Base-by-base conservation (phyloP, 768 basidiomycete genomes). In the Chalciporus pseudorubinellus region DNA sequence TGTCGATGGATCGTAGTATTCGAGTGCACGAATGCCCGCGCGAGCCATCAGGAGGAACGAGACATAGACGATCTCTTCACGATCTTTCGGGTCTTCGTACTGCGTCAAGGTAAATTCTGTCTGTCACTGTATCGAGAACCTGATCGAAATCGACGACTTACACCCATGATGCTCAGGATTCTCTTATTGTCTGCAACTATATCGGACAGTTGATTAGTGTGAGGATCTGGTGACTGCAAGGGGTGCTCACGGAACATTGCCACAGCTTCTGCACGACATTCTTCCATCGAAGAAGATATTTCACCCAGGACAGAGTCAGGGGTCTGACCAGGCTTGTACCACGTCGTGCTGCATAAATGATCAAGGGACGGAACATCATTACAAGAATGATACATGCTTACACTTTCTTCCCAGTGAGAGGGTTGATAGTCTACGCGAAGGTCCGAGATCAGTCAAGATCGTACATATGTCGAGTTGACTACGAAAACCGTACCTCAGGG, bases 231-330 rank as follows among this genome's bases (percentile, higher is more conserved):
- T 9, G n/a, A 31, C 31, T 14, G 44, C 9, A 44, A 31, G 2
- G 29, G 20, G 6, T 14, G 71, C 82, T 72, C 61, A 88, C 90
- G 77, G 71, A 82, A 93, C 38, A 94, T 73, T 0, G 88, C 88
- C 19, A 92, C 92, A 2, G 89, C 79, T 71, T 95, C 92, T 9
- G 92, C 92, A n/a, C 92, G 83, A 59, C 92, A 93, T 72, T 94
- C 92, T 69, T 94, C 92, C 81, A 93, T 82, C 1, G 92, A 93
- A 0, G 91, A 92, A 4, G 89, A 92, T 8, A 92, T 87, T 53
- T 92, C 87, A 1, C 92, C 92, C 2, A 95, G 75, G 2, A 92
- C 85, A 10, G 89, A 84, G 44, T 82, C 87, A 34, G 89, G 79
- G 0, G 87, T 91, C 68, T 92, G 92, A 8, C 92, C 92, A 29